Evolutionary conservation across 2,329 filamentous ascomycete species (phyloP).

Genomic region (Epichloe aotearoae): DNA sequence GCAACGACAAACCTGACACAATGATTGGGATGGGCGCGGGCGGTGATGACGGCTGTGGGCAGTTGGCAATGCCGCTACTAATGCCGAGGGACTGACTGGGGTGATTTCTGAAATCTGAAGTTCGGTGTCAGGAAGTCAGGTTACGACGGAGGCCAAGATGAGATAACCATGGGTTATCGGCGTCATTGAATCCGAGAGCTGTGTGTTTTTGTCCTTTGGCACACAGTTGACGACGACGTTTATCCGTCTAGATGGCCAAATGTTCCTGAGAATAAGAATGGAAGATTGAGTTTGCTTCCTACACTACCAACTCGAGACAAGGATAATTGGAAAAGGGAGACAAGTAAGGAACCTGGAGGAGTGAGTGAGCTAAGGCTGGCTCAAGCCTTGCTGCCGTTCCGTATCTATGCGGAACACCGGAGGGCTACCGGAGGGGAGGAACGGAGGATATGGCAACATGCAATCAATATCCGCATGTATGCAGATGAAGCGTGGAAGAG

Average conservation of each 20-base stretch:
- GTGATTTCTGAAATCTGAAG: background rate
- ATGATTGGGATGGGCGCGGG: background rate
- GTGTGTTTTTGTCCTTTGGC: background rate
- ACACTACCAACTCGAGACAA: background rate
- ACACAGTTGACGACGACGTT: background rate
- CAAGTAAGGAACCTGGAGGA: background rate
- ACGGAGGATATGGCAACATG: background rate
- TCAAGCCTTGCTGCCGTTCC: background rate
- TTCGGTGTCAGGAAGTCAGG: slow-evolving; percentile 21
- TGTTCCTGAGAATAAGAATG: background rate
- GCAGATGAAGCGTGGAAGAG: background rate
- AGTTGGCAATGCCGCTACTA: background rate
- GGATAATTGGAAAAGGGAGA: background rate
- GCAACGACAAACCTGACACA: slow-evolving; percentile 2
- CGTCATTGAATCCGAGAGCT: slow-evolving; percentile 31
- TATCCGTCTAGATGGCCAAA: background rate
- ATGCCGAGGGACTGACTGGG: background rate
- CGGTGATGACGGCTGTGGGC: background rate
- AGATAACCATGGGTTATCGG: slow-evolving; percentile 46
- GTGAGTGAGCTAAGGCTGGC: background rate
- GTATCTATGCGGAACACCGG: background rate
- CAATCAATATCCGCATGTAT: background rate
- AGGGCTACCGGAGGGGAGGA: too few species aligned
- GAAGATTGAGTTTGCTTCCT: background rate
- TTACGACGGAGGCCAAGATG: slow-evolving; percentile 38